These are phyloP conservation scores for Diplodia mutila DNA, from an alignment of 2,329 filamentous ascomycete genomes.

Conservation along the genomic window DNA sequence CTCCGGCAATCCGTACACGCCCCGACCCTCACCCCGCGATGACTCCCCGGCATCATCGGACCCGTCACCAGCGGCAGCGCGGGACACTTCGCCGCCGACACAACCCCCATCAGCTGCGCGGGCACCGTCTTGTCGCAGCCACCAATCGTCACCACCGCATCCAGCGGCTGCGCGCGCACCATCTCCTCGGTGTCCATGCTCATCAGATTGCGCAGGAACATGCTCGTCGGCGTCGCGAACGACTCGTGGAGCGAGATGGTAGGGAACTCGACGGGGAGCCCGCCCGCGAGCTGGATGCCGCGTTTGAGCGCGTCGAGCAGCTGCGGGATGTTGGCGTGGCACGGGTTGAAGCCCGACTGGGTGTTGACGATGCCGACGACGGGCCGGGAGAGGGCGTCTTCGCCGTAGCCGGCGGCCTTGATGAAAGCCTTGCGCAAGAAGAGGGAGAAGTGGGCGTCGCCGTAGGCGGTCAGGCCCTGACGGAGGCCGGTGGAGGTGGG, in stretches of 20 bases:
- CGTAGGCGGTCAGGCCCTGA: slow-evolving; percentile 69
- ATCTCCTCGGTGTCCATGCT: slow-evolving; percentile 82
- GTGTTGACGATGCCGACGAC: slow-evolving; percentile 79
- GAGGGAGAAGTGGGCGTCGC: slow-evolving; percentile 74
- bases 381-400: slow-evolving; percentile 70
- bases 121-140: slow-evolving; percentile 77
- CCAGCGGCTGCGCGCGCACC: slow-evolving; percentile 71
- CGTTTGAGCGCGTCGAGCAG: slow-evolving; percentile 72
- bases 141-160: slow-evolving; percentile 69
- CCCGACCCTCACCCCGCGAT: slow-evolving; percentile 66
- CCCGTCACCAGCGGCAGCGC: slow-evolving; percentile 71
- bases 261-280: slow-evolving; percentile 71
- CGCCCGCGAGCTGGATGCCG: slow-evolving; percentile 68
- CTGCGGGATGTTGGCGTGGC: slow-evolving; percentile 72
- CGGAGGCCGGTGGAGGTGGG: slow-evolving; percentile 58
- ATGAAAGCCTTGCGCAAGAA: slow-evolving; percentile 78
- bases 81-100: slow-evolving; percentile 71
- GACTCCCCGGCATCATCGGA: slow-evolving; percentile 75
- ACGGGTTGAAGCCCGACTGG: slow-evolving; percentile 73
- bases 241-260: slow-evolving; percentile 73
- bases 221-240: slow-evolving; percentile 72
- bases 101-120: slow-evolving; percentile 75
- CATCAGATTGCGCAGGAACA: slow-evolving; percentile 76
- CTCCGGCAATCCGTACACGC: slow-evolving; percentile 76
- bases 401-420: slow-evolving; percentile 74